These are phyloP conservation scores for Colletotrichum australisinense DNA, from an alignment of 2,329 filamentous ascomycete species.

Conservation along the genomic window DNA sequence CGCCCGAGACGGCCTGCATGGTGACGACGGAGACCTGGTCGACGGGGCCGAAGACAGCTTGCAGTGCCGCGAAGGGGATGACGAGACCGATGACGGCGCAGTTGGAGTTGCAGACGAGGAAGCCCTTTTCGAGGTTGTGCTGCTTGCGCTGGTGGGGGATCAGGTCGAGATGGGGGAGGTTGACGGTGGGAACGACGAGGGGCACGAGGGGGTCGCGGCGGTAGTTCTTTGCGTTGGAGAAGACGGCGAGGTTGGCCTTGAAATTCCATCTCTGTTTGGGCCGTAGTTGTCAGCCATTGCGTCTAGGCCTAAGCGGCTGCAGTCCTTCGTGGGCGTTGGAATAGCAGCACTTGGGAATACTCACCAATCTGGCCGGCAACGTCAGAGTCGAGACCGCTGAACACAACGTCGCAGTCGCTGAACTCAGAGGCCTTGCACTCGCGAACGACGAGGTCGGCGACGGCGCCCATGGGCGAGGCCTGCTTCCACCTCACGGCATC, in stretches of 20 bases:
- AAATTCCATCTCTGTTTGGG: conserved; percentile 86
- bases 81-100: conserved; percentile 97
- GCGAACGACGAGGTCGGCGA: conserved; percentile 86
- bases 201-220: conserved; percentile 90
- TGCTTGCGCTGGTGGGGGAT: conserved; percentile 88
- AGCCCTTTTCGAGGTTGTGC: conserved; percentile 81
- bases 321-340: neutral
- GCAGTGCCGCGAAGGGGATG: conserved; percentile 91
- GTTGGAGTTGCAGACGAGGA: conserved; percentile 97
- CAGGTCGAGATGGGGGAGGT: conserved; percentile 86
- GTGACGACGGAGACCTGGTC: conserved; percentile 84
- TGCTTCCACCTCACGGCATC: conserved; percentile 98
- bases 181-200: conserved; percentile 94
- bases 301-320: no score
- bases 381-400: conserved; percentile 92
- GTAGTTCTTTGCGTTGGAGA: conserved; percentile 99
- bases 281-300: conserved; percentile 24
- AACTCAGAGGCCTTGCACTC: conserved; percentile 88
- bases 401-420: conserved; percentile 90
- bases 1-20: conserved; percentile 93
- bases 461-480: conserved; percentile 80
- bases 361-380: conserved; percentile 91
- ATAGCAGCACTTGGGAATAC: conserved; percentile 41
- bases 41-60: conserved; percentile 86
- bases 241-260: conserved; percentile 87